Conservation (phyloP, 2,329 filamentous ascomycete species). For the Nakataea oryzae region DNA sequence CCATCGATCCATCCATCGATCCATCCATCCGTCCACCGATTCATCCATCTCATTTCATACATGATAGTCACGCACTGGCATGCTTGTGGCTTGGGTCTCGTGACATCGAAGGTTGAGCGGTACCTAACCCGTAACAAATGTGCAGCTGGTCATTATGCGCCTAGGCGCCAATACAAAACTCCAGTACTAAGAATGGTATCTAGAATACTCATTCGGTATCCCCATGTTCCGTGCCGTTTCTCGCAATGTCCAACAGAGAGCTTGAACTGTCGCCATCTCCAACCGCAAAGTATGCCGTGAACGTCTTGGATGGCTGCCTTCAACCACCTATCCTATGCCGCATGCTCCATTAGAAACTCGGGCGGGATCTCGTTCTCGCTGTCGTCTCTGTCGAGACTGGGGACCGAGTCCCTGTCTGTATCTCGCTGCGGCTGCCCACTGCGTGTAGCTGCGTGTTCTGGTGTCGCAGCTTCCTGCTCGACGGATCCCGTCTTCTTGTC, state of each 20-base stretch:
- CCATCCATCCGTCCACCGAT: too few species aligned
- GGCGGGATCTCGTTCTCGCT: constrained; percentile 39
- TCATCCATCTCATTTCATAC: not conserved
- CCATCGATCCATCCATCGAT: too few species aligned
- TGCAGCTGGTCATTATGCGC: not conserved
- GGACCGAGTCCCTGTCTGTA: not conserved
- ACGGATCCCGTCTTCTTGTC: constrained; percentile 7
- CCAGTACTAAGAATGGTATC: not conserved
- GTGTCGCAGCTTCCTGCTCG: not conserved
- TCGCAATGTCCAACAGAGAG: not conserved
- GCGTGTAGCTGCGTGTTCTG: not conserved
- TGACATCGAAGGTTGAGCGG: not conserved
- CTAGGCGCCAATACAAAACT: not conserved
- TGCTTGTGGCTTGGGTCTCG: not conserved
- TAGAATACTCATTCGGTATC: not conserved
- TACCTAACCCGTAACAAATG: not conserved
- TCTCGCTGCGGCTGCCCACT: not conserved
- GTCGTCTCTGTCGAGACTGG: constrained; percentile 15
- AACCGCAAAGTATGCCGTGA: not conserved
- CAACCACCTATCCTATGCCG: not conserved
- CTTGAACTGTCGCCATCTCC: not conserved
- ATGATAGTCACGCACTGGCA: not conserved
- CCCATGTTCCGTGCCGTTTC: not conserved
- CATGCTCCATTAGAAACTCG: constrained; percentile 40
- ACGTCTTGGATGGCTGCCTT: not conserved